Conservation (phyloP, 2,329 filamentous ascomycete species). For the Cladosporium austrohemisphaericum region DNA sequence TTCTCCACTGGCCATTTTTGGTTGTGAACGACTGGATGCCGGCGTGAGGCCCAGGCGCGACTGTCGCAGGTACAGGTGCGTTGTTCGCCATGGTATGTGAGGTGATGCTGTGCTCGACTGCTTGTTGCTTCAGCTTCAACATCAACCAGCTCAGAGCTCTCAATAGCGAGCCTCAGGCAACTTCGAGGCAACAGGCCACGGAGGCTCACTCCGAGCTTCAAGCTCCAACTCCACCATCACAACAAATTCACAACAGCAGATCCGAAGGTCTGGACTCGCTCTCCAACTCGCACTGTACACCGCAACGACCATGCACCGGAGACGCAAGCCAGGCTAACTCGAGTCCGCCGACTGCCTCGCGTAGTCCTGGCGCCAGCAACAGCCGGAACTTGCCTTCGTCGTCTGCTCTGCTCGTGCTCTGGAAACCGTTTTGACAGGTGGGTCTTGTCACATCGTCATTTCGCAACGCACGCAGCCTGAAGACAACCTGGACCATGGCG, state of each 20-base stretch:
- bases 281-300: conserved; percentile 3
- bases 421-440: not conserved
- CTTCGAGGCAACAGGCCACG: not conserved
- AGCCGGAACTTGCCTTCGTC: not conserved
- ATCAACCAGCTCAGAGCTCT: too few relatives aligned
- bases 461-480: conserved; percentile 1
- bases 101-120: too few relatives aligned
- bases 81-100: conserved; percentile 57
- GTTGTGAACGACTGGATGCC: conserved; percentile 24
- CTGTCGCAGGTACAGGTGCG: conserved; percentile 2
- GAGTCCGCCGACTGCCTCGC: not conserved
- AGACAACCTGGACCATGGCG: too few relatives aligned
- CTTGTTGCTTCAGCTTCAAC: not conserved
- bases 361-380: not conserved
- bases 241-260: not conserved
- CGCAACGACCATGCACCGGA: not conserved
- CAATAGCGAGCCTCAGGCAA: not conserved
- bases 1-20: conserved; percentile 37
- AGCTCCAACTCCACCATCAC: not conserved
- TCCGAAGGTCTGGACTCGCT: conserved; percentile 1
- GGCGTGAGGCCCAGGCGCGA: conserved; percentile 9
- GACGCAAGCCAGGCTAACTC: not conserved
- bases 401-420: not conserved
- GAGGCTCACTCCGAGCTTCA: not conserved
- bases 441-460: conserved; percentile 11